Evolutionary conservation across 345 rosid species (phyloP), one percentile per base, ranked within the genome.

Genomic region (Garcia nutans): DNA sequence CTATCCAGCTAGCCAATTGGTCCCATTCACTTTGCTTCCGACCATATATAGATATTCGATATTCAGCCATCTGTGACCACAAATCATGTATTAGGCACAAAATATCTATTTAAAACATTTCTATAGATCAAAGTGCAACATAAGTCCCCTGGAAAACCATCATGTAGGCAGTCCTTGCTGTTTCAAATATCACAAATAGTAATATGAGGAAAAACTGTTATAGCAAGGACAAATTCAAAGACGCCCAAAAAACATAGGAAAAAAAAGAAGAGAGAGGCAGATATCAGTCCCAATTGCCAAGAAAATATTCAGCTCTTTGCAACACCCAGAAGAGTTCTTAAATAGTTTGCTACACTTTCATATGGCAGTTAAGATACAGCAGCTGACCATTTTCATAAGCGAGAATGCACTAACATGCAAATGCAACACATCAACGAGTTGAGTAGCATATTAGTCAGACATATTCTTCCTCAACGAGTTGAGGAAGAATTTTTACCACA

Each of bases 11-110:
- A 77, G 99, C 99, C 81, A 96, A 64, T 82, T 96, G 98, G 72
- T 96, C 99, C 99, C 99, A 96, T 76, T 96, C 98, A 55, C 98
- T 93, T 89, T 92, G 94, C 87, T 96, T 96, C 85, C 99, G 85
- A 49, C 99, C 99, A 68, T 96, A 93, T 79, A 96, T 93, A 55
- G 99, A 96, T 86, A 96, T 82, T 84, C 99, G 87, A 79, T 96
- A 96, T 82, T 96, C 98, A 58, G 99, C 98, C 99, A 96, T 96
- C 99, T 96, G 94, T 75, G 78, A 63, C 62, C 55, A 79, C 61
- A 70, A 63, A 72, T 10, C 37, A 62, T 15, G 26, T 41, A 24
- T 16, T 61, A 55, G 10, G 11, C 22, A 59, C 65, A 64, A 71
- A 56, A 44, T 64, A 71, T 17, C 17, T 22, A 19, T 22, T 2